Conservation (phyloP, 2,329 filamentous ascomycete genomes). For the Aschersonia sp. region DNA sequence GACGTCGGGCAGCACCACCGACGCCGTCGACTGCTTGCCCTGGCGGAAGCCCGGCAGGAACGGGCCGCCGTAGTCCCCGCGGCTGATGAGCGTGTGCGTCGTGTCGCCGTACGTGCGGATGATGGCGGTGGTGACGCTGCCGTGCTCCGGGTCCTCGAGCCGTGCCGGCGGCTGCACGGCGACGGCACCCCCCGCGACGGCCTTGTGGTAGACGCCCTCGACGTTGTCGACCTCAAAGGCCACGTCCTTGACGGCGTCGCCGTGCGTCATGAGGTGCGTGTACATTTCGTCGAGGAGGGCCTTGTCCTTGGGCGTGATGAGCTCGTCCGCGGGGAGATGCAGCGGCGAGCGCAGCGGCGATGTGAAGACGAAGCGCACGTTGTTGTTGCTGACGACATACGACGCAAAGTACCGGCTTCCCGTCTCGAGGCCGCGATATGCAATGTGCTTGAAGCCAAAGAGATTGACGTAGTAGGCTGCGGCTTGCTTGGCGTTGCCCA, state of each 20-base stretch:
- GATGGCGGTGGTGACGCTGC: slow-evolving; percentile 57
- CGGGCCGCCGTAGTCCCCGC: slow-evolving; percentile 50
- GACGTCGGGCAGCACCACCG: slow-evolving; percentile 43
- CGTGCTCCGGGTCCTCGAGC: slow-evolving; percentile 41
- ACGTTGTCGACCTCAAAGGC: slow-evolving; percentile 91
- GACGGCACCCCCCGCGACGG: slow-evolving; percentile 48
- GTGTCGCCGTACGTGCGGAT: slow-evolving; percentile 92
- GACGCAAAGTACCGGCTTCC: slow-evolving; percentile 69
- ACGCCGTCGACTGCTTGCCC: slow-evolving; percentile 25
- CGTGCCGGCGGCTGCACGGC: slow-evolving; percentile 46
- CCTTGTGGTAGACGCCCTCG: slow-evolving; percentile 60
- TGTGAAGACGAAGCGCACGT: slow-evolving; percentile 70
- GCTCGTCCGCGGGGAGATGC: slow-evolving; percentile 41
- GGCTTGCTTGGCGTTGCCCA: slow-evolving; percentile 92
- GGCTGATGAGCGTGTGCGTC: slow-evolving; percentile 78
- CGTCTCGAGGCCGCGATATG: slow-evolving; percentile 80
- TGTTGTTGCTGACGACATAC: slow-evolving; percentile 66
- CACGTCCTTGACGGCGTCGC: slow-evolving; percentile 89
- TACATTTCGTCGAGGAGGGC: slow-evolving; percentile 60
- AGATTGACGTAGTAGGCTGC: slow-evolving; percentile 77
- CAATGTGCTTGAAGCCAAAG: slow-evolving; percentile 72
- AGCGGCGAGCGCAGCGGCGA: slow-evolving; percentile 56
- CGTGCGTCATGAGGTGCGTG: slow-evolving; percentile 70
- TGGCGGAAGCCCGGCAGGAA: slow-evolving; percentile 76
- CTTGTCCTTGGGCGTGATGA: slow-evolving; percentile 48